Percentiles rank a stretch among this genome's conserved stretches.
These are phyloP conservation scores for Rutstroemia sp. DNA, from an alignment of 2,329 filamentous ascomycete species.

Conservation along the genomic window DNA sequence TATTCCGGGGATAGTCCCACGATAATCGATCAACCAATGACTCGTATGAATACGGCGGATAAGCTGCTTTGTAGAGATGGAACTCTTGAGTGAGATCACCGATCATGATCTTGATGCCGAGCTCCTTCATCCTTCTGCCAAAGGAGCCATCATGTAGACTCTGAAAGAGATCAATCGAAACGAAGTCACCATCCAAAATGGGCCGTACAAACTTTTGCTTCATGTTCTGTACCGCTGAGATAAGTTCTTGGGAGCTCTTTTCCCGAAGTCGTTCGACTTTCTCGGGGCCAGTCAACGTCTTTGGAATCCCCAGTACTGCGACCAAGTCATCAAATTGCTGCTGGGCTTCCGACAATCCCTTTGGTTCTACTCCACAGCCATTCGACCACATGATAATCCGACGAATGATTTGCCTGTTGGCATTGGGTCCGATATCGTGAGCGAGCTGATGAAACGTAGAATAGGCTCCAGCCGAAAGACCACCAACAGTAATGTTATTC, in stretches of 20 bases:
- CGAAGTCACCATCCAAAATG: conserved; percentile 13
- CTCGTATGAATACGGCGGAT: conserved; percentile 12
- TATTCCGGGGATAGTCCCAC: conserved; percentile 17
- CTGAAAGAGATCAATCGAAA: conserved; percentile 11
- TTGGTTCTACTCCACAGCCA: conserved; percentile 38
- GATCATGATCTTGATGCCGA: conserved; percentile 14
- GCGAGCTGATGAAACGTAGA: conserved; percentile 24
- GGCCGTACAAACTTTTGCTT: conserved; percentile 16
- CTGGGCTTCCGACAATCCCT: conserved; percentile 23
- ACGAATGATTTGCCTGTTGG: conserved; percentile 12
- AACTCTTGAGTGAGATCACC: conserved; percentile 18
- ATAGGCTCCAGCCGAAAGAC: conserved; percentile 35
- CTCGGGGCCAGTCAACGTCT: background rate
- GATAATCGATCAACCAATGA: conserved; percentile 11
- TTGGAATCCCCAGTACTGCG: conserved; percentile 8
- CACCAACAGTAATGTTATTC: conserved; percentile 37
- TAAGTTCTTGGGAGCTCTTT: conserved; percentile 9
- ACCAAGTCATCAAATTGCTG: conserved; percentile 15
- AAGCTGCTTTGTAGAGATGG: conserved; percentile 13
- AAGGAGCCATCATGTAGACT: conserved; percentile 12
- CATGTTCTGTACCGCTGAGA: conserved; percentile 9
- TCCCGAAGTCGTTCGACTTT: conserved; percentile 8
- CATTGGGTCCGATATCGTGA: conserved; percentile 12
- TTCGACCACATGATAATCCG: conserved; percentile 30
- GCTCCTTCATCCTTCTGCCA: conserved; percentile 10